phyloP scores from a whole-genome alignment of 352 stramenopile species.

The Peronospora belbahrii region DNA sequence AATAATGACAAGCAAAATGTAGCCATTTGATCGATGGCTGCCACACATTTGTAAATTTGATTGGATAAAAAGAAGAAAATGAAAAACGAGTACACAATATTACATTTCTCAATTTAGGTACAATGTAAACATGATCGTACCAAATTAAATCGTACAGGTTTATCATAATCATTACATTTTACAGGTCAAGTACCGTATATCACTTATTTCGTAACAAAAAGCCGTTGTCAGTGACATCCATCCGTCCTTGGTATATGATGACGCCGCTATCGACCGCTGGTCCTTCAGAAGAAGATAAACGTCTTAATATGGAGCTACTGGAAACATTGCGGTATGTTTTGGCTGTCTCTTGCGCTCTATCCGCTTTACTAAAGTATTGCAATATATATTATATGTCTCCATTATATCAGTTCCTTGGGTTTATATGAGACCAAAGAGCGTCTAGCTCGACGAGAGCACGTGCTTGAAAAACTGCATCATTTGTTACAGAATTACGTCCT shows the following conservation, averaged over 20 bases:
- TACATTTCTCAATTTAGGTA: too few species aligned
- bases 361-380: not conserved
- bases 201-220: too few species aligned
- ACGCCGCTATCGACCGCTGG: slow-evolving; percentile 64
- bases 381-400: not conserved
- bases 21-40: slow-evolving; percentile 10
- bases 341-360: not conserved
- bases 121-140: too few species aligned
- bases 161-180: too few species aligned
- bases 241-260: slow-evolving; percentile 30
- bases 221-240: too few species aligned
- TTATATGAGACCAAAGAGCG: slow-evolving; percentile 76
- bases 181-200: too few species aligned
- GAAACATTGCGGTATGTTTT: slow-evolving; percentile 43
- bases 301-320: slow-evolving; percentile 59
- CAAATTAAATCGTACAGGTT: too few species aligned
- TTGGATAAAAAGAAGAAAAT: slow-evolving; percentile 9
- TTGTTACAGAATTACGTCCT: slow-evolving; percentile 77
- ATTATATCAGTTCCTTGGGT: slow-evolving; percentile 32
- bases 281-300: slow-evolving; percentile 55
- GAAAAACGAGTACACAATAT: too few species aligned
- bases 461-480: slow-evolving; percentile 52
- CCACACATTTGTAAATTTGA: not conserved
- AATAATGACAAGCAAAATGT: not conserved
- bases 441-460: slow-evolving; percentile 44